A percentile compares a stretch with the other conserved stretches of the same genome.
phyloP scores from a whole-genome alignment of 2,329 filamentous ascomycete species.

The Diaporthe ilicicola region DNA sequence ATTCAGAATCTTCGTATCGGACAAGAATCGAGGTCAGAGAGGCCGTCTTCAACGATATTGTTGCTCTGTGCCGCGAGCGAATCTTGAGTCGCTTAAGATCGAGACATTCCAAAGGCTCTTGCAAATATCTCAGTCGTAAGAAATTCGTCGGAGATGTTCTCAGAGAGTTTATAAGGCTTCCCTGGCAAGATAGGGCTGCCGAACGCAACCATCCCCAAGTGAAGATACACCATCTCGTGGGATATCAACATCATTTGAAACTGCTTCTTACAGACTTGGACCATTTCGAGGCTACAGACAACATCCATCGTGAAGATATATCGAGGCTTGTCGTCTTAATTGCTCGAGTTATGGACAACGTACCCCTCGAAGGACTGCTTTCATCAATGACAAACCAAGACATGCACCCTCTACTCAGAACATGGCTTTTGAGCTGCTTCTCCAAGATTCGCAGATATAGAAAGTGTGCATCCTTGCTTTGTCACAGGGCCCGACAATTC shows the following conservation, averaged over 20 bases:
- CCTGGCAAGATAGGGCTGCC: background rate
- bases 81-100: constrained; percentile 20
- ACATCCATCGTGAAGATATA: background rate
- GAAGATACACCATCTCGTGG: background rate
- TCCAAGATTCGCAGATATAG: constrained; percentile 48
- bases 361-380: background rate
- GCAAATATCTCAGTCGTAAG: background rate
- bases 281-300: background rate
- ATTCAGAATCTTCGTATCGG: background rate
- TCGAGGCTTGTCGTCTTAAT: background rate
- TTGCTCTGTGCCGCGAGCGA: constrained; percentile 15
- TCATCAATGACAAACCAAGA: background rate
- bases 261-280: background rate
- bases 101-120: background rate
- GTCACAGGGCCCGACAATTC: constrained; percentile 42
- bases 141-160: background rate
- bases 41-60: constrained; percentile 14
- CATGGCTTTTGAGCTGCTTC: constrained; percentile 36
- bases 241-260: background rate
- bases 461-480: constrained; percentile 45
- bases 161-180: background rate
- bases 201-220: background rate
- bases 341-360: background rate
- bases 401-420: background rate
- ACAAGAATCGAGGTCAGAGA: background rate